Base-by-base conservation (phyloP, 257 asterid genomes). In the Petrea volubilis region DNA sequence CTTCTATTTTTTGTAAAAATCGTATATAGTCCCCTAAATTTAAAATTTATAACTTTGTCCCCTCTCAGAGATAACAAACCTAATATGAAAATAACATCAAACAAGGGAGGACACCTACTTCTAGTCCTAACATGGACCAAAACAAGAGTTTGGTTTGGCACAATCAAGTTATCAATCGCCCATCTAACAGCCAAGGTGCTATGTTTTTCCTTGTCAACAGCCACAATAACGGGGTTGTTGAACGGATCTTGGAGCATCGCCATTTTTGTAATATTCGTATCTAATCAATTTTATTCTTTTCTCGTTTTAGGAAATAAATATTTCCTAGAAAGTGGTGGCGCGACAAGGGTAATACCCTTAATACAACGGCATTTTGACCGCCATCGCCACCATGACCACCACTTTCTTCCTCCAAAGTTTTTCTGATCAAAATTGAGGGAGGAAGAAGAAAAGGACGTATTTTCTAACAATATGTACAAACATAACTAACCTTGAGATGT, bases 141-240 rank as follows among this genome's bases (percentile, higher is more conserved):
- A 52, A 79, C 53, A 41, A 91, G 76, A 20, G 64, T 41, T 5
- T 70, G 78, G 67, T 74, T 57, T 23, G 78, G 36, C 1, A 61
- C 24, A 18, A 81, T 64, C 49, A 91, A 81, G 73, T 89, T 64
- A 1, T 89, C 91, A 11, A 91, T 72, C 3, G 95, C 86, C 96
- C 95, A 89, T 84, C 67, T 73, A 29, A 88, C 87, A 27, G 88
- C 89, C 1, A 75, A 43, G 7, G 82, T 43, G 82, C 95, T 85
- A 40, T 82, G 69, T 72, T 83, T 91, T 78, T 85, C 89, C 78
- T 70, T 85, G 63, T 74, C 91, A 53, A 91, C 29, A 33, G 93
- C 96, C 53, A 89, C 96, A 1, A 73, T 87, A 7, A 84, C 81
- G 68, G 78, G 74, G 29, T 53, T 60, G n/a, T 31, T 44, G 50